Percentiles rank a stretch among this genome's conserved stretches.
These are phyloP conservation scores for Talaromyces adpressus DNA, from an alignment of 495 filamentous ascomycete genomes.

Conservation along the genomic window DNA sequence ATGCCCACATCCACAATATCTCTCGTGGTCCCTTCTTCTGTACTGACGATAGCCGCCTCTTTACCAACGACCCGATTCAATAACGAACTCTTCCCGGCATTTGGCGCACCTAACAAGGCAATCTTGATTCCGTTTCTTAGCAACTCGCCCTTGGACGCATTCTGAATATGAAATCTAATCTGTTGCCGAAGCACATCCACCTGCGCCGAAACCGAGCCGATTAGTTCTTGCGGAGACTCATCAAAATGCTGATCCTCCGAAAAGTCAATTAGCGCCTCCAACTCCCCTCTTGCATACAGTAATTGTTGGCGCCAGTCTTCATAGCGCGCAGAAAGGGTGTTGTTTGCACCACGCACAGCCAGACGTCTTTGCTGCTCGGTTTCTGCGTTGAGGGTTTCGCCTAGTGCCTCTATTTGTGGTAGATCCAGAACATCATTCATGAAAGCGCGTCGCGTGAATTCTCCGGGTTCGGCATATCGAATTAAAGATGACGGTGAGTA, in stretches of 20 bases:
- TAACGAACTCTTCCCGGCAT: conserved; percentile 91
- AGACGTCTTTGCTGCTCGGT: conserved; percentile 91
- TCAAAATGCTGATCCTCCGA: conserved; percentile 97
- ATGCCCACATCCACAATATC: conserved; percentile 91
- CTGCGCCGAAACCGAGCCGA: conserved; percentile 57
- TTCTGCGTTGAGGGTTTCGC: conserved; percentile 75
- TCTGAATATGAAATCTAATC: conserved; percentile 61
- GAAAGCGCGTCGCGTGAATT: conserved; percentile 93
- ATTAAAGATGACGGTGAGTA: conserved; percentile 29
- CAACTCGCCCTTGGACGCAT: conserved; percentile 77
- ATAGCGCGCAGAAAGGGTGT: conserved; percentile 67
- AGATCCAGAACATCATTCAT: conserved; percentile 78
- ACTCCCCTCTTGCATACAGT: conserved; percentile 76
- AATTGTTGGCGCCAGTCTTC: conserved; percentile 75
- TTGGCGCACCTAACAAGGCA: conserved; percentile 82
- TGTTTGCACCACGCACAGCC: conserved; percentile 70
- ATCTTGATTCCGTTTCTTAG: conserved; percentile 80
- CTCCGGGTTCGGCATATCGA: conserved; percentile 89
- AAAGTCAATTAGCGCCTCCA: conserved; percentile 96
- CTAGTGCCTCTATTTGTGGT: conserved; percentile 88
- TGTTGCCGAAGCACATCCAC: conserved; percentile 51
- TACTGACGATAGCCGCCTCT: conserved; percentile 90
- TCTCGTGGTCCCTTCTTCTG: conserved; percentile 84
- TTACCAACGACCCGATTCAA: conserved; percentile 87
- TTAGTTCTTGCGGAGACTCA: conserved; percentile 67